Evolutionary conservation across 352 stramenopile genomes (phyloP), one percentile per base, ranked within the genome.

Genomic region (Halophytophthora batemanensis): DNA sequence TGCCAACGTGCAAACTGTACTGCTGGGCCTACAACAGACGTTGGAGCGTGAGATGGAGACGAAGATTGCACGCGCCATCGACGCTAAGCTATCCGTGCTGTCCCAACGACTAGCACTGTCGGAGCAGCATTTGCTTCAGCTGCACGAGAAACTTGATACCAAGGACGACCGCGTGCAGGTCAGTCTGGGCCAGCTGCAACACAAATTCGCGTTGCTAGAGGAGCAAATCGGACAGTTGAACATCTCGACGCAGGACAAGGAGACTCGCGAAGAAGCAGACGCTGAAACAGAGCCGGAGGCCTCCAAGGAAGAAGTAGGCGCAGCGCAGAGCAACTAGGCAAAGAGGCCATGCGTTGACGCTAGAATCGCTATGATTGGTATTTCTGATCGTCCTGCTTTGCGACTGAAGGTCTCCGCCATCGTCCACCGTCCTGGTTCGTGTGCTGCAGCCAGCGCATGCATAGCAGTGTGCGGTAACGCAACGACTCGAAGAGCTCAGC

Each of bases 21-120:
- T 93, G 39, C 49, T 60, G 33, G 62, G 53, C 22, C 73, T 90
- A 15, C 80, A 90, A 41, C 72, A 87, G 56, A 79, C 61, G 15
- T 50, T 91, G 40, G 68, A 89, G 64, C 64, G 56, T 2, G 65
- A 91, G 23, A 70, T 91, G 47, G 78, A 91, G 54, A 64, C 57
- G 19, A 90, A 88, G 44, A 86, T 91, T 61, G 53, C 61, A 11
- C 66, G 41, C 0, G 74, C 64, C 1, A 54, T 93, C 2, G 74
- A 93, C 44, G 71, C 66, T 3, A 90, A 90, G 40, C 46, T 91
- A 6, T 49, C 69, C 1, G 52, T 55, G 15, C 45, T 93, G 13
- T 74, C 72, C 3, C 68, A 87, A 46, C 67, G 80, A 6, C 54
- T 93, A 5, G 49, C 67, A 19, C 74, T 79, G 38, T 83, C 82